Conservation (phyloP, 139 green algal genomes). For the Gonium pectorale region DNA sequence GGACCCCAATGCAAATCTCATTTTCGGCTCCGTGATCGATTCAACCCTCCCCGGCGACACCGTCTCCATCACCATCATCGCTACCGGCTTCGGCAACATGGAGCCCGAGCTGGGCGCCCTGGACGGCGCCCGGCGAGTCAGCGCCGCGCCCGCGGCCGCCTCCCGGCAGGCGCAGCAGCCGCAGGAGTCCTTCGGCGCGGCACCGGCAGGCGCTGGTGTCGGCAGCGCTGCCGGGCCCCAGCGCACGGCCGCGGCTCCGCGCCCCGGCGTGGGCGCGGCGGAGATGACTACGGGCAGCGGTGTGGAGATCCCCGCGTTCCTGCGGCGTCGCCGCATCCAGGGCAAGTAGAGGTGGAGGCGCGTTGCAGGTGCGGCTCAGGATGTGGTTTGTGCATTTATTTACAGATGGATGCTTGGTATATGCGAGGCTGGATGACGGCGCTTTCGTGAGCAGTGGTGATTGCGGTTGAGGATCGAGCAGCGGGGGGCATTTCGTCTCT, state of each 20-base stretch:
- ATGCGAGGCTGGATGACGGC: too few relatives aligned
- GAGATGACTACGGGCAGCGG: not conserved
- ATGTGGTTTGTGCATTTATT: too few relatives aligned
- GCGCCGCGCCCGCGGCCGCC: not conserved
- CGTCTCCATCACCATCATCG: slow-evolving; percentile 93
- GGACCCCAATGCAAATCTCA: slow-evolving; percentile 90
- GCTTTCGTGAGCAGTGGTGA: too few relatives aligned
- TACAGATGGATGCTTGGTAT: too few relatives aligned
- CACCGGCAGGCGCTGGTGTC: not conserved
- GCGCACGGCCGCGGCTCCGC: too few relatives aligned
- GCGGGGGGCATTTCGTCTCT: too few relatives aligned
- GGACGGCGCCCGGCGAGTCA: not conserved
- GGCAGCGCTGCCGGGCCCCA: not conserved
- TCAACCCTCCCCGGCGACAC: slow-evolving; percentile 56
- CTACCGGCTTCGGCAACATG: slow-evolving; percentile 86
- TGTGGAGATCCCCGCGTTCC: slow-evolving; percentile 81
- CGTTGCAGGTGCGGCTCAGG: too few relatives aligned
- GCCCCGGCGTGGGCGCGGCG: not conserved
- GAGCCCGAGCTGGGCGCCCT: slow-evolving; percentile 51
- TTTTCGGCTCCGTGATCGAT: slow-evolving; percentile 92
- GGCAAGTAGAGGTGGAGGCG: too few relatives aligned
- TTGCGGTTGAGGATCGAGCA: too few relatives aligned
- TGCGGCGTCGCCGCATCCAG: slow-evolving; percentile 63
- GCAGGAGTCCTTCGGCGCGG: not conserved
- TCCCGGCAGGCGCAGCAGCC: not conserved